Evolutionary conservation across 495 filamentous ascomycete species (phyloP).

Genomic region (Hypoxylon rickii): DNA sequence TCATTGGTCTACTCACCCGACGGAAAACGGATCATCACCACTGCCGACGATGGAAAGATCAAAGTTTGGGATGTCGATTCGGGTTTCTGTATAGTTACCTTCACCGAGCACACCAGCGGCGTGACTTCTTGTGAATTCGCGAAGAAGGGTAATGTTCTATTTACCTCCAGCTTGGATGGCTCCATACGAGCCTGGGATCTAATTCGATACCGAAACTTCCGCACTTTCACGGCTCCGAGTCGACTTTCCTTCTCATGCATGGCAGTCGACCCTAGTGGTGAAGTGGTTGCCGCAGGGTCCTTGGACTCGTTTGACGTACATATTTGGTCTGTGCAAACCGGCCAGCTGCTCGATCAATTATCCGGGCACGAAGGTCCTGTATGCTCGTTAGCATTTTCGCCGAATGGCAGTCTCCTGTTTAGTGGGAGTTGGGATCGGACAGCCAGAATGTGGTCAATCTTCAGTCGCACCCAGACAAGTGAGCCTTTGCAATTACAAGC

Average conservation of each 20-base stretch:
- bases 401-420: constrained; percentile 78
- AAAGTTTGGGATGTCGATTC: constrained; percentile 98
- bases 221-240: constrained; percentile 92
- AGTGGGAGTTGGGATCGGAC: constrained; percentile 96
- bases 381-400: constrained; percentile 82
- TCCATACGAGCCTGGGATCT: constrained; percentile 96
- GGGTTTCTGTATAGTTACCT: constrained; percentile 96
- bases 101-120: constrained; percentile 93
- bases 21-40: constrained; percentile 87
- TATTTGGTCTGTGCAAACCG: constrained; percentile 97
- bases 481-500: constrained; percentile 90
- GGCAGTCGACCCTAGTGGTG: constrained; percentile 94
- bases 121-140: constrained; percentile 96
- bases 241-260: constrained; percentile 89
- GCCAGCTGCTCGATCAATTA: constrained; percentile 88
- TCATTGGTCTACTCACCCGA: constrained; percentile 90
- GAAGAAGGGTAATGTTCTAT: constrained; percentile 90
- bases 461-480: constrained; percentile 88
- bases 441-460: constrained; percentile 93
- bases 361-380: constrained; percentile 94
- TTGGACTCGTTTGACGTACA: constrained; percentile 96
- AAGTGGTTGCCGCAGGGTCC: constrained; percentile 93
- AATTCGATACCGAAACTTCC: constrained; percentile 93
- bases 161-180: constrained; percentile 91
- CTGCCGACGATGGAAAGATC: constrained; percentile 94